phyloP scores from a whole-genome alignment of 805 yeast species.

The Lipomyces mesembrius region DNA sequence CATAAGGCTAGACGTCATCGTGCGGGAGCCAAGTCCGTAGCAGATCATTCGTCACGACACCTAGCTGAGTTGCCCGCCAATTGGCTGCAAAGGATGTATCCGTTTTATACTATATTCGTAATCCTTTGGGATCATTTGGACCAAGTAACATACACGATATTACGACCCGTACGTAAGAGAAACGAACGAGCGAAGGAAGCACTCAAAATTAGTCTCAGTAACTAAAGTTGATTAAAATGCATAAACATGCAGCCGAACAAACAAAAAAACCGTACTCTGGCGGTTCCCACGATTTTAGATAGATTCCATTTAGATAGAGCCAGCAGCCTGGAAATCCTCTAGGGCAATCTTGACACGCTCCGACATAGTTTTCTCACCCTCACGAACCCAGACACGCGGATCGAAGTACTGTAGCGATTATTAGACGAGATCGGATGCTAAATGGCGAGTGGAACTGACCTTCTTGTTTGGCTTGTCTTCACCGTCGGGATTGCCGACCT shows the following conservation, averaged over 20 bases:
- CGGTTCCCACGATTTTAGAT: neutral
- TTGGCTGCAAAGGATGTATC: neutral
- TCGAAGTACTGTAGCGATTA: slow-evolving; percentile 68
- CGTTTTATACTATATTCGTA: neutral
- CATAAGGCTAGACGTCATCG: neutral
- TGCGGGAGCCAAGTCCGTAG: neutral
- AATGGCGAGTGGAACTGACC: neutral
- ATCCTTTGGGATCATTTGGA: neutral
- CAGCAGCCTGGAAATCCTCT: slow-evolving; percentile 66
- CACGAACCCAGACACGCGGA: slow-evolving; percentile 99
- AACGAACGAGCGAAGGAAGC: neutral
- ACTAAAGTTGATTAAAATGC: neutral
- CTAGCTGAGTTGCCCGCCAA: neutral
- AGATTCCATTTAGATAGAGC: slow-evolving; percentile 22
- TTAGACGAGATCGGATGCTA: neutral
- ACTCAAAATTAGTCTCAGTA: neutral
- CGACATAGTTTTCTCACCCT: slow-evolving; percentile 99
- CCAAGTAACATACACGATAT: too few species aligned
- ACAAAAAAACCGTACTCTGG: neutral
- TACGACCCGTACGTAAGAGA: neutral
- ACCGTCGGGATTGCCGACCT: slow-evolving; percentile 99
- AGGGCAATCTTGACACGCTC: slow-evolving; percentile 83
- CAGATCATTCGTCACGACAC: too few species aligned
- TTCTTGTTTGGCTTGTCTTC: slow-evolving; percentile 99
- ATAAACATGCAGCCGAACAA: neutral